Conservation (phyloP, 1,139 yeast genomes). For the Candida tetrigidarum region DNA sequence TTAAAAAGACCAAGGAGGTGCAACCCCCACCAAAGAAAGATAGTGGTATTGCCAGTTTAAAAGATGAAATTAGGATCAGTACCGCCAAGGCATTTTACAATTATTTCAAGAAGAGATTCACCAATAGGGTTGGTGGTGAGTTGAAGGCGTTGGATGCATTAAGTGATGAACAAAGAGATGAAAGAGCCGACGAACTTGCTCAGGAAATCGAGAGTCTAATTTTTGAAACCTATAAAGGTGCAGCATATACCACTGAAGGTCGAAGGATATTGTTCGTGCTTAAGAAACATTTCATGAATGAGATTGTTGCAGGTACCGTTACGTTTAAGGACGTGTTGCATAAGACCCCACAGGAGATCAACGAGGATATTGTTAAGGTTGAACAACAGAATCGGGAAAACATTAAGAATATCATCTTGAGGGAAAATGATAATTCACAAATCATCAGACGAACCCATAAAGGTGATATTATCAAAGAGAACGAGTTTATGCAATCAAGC, state of each 20-base stretch:
- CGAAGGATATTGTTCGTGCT: slow-evolving; percentile 43
- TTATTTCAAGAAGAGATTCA: slow-evolving; percentile 47
- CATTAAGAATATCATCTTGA: slow-evolving; percentile 45
- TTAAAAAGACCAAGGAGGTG: slow-evolving; percentile 1
- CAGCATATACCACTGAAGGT: slow-evolving; percentile 45
- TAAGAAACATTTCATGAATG: slow-evolving; percentile 34
- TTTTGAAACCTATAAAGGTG: slow-evolving; percentile 24
- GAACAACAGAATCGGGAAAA: slow-evolving; percentile 19
- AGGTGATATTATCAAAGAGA: slow-evolving; percentile 83
- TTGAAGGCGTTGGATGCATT: slow-evolving; percentile 31
- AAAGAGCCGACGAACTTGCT: slow-evolving; percentile 42
- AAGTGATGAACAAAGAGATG: slow-evolving; percentile 29
- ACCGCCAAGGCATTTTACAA: slow-evolving; percentile 44
- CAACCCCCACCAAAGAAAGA: slow-evolving; percentile 2
- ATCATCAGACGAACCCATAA: slow-evolving; percentile 79
- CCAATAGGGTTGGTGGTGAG: slow-evolving; percentile 32
- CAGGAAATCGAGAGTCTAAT: slow-evolving; percentile 47
- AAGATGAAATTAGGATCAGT: slow-evolving; percentile 35
- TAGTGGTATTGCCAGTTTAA: slow-evolving; percentile 17
- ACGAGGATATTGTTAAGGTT: slow-evolving; percentile 23
- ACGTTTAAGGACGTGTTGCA: slow-evolving; percentile 32
- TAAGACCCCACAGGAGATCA: slow-evolving; percentile 39
- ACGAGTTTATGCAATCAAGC: slow-evolving; percentile 30
- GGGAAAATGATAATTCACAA: slow-evolving; percentile 48
- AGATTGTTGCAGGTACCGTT: slow-evolving; percentile 32